Base-by-base conservation (phyloP, 2,329 filamentous ascomycete species). In the Apiospora hydei region DNA sequence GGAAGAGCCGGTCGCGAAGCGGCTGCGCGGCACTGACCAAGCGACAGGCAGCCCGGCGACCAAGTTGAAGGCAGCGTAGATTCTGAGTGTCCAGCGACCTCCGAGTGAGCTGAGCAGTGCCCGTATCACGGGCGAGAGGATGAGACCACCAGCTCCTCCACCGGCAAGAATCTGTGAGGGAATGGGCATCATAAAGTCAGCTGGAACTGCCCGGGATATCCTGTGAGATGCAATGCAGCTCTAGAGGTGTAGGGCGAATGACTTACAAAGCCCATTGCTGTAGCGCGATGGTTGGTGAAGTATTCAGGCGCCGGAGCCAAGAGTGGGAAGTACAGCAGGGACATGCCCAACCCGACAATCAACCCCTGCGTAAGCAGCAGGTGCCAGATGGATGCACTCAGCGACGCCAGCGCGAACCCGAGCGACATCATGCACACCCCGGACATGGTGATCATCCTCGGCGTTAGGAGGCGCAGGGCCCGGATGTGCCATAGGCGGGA, bases 261-360 rank as follows among this genome's bases (percentile, higher is more conserved):
- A 79, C 80, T 75, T 73, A 83, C 81, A 69, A 86, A 81, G 0
- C 84, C 84, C 80, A 86, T 83, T 2, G 85, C 84, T 6, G 82
- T 82, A 1, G 85, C 85, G 8, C 84, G 82, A 72, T 85, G 83
- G n/a, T 79, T 80, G 46, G 80, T 82, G 73, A 87, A 88, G 74
- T 86, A 88, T 75, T 87, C 85, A 0, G 86, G 85, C 13, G 85
- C 83, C 3, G 85, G 83, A 18, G 81, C 82, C 3, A 86, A 76
- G 41, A 87, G 79, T 11, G 84, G 82, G 70, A 84, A 85, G 71
- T 84, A 84, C 30, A 85, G 72, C 49, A 86, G 77, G 14, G 83
- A 85, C 75, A 81, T 82, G n/a, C 84, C 84, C 24, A 84, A 67
- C 10, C 85, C 84, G 57, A 82, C 81, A 16, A 85, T 74, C 14